phyloP scores from a whole-genome alignment of 202 grass and related monocot genomes.

The Panicum hallii region DNA sequence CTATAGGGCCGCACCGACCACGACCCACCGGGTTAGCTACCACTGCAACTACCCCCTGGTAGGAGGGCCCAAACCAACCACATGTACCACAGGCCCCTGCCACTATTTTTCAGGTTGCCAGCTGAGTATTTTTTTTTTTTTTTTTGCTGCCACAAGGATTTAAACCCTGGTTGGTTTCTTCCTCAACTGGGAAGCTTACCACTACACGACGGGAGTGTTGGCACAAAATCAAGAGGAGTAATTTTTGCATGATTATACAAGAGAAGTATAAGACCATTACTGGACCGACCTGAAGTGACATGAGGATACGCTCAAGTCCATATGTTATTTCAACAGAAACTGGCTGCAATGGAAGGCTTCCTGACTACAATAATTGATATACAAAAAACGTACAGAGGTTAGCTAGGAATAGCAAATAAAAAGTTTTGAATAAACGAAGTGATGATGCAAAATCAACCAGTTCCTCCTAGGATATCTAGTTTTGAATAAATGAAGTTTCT shows the following conservation, averaged over 20 bases:
- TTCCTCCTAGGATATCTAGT: not conserved
- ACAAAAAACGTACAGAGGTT: not conserved
- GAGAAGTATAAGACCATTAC: conserved; percentile 19
- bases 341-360: conserved; percentile 84
- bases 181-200: too few relatives aligned
- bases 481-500: not conserved
- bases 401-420: not conserved
- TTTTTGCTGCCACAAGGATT: too few relatives aligned
- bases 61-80: too few relatives aligned
- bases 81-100: too few relatives aligned
- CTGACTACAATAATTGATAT: conserved; percentile 70
- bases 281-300: conserved; percentile 87
- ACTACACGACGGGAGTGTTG: too few relatives aligned
- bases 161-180: too few relatives aligned
- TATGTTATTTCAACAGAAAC: conserved; percentile 98
- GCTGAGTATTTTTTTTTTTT: too few relatives aligned
- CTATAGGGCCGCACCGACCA: too few relatives aligned
- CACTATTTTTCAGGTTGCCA: too few relatives aligned
- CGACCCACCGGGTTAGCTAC: too few relatives aligned
- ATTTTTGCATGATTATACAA: not conserved
- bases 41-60: too few relatives aligned
- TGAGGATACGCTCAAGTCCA: conserved; percentile 97
- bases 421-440: conserved; percentile 25
- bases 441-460: not conserved
- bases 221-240: too few relatives aligned